Base-by-base conservation (phyloP, 768 basidiomycete genomes). In the Suillus americanus region DNA sequence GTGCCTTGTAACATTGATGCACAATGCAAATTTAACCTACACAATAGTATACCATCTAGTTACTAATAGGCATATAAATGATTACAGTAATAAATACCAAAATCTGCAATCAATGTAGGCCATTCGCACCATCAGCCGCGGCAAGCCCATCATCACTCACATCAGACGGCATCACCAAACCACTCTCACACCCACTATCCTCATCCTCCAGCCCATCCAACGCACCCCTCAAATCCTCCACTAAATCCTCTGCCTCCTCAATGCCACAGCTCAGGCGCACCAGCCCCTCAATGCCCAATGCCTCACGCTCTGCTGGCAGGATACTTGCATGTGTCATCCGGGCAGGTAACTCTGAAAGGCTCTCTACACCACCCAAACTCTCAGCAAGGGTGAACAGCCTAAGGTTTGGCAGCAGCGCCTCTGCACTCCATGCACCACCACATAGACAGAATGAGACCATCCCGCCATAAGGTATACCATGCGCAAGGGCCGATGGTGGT, bases 341-440 rank as follows among this genome's bases (percentile, higher is more conserved):
- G 51, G 89, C 87, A 0, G 95, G 96, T 54, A 91, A 82, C 75
- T 98, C 95, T 0, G 92, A 91, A 40, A 98, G 78, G 74, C 88
- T 90, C 83, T 99, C 97, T 5, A 97, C 93, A 0, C 95, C 97
- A 1, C 97, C 97, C 5, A 98, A 78, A 30, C 86, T 89, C 83
- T 96, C 95, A 0, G 95, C 96, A 14, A 98, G 81, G 33, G 88
- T 83, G 71, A 95, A 95, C 40, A 96, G 72, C 30, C 84, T 76
- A 4, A 87, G 82, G 0, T 84, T 74, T 0, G 85, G 85, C 63
- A 96, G 73, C 79, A 97, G 95, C 64, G 70, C 79, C 60, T 89
- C 83, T 3, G 92, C 89, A 66, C 84, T 82, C 54, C 65, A 71
- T 35, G 78, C 74, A 1, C 86, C 83, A n/a, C 83, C 79, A 46